Conservation (phyloP, 306 rosid genomes). For the Corylus heterophylla region DNA sequence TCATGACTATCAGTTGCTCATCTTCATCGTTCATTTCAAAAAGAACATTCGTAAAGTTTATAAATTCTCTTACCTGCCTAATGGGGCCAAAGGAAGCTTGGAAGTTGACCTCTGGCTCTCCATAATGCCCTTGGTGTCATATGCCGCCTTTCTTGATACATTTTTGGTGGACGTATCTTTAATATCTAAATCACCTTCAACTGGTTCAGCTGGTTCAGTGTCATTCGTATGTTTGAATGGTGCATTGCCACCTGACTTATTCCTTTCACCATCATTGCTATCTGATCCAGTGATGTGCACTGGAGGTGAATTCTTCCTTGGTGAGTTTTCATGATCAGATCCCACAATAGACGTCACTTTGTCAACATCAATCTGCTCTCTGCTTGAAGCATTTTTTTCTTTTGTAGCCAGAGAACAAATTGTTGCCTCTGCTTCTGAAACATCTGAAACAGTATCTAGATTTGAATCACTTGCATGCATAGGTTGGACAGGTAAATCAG, state of each 20-base stretch:
- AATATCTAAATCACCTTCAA: conserved; percentile 34
- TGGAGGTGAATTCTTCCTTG: conserved; percentile 39
- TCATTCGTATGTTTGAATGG: conserved; percentile 29
- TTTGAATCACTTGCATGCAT: conserved; percentile 35
- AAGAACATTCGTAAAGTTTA: background rate
- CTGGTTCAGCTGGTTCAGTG: conserved; percentile 36
- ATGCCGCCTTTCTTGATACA: conserved; percentile 32
- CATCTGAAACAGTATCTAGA: conserved; percentile 31
- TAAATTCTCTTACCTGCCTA: conserved; percentile 52
- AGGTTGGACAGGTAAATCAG: conserved; percentile 28
- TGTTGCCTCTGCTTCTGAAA: conserved; percentile 32
- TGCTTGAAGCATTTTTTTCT: conserved; percentile 27
- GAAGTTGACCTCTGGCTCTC: conserved; percentile 38
- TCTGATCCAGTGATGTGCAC: conserved; percentile 30
- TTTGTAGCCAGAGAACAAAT: conserved; percentile 36
- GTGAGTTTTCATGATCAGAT: conserved; percentile 34
- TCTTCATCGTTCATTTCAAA: conserved; percentile 4
- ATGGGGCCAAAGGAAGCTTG: conserved; percentile 35
- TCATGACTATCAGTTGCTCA: conserved; percentile 19
- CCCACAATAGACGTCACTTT: conserved; percentile 29
- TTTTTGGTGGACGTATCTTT: conserved; percentile 36
- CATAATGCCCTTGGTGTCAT: conserved; percentile 27
- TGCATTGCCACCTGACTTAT: conserved; percentile 36
- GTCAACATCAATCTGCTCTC: conserved; percentile 30
- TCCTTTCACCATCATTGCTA: conserved; percentile 36